Percentiles rank a stretch among this genome's conserved stretches.
Conservation (phyloP, 129 eudicot genomes). For the Pittosporum tobira region DNA sequence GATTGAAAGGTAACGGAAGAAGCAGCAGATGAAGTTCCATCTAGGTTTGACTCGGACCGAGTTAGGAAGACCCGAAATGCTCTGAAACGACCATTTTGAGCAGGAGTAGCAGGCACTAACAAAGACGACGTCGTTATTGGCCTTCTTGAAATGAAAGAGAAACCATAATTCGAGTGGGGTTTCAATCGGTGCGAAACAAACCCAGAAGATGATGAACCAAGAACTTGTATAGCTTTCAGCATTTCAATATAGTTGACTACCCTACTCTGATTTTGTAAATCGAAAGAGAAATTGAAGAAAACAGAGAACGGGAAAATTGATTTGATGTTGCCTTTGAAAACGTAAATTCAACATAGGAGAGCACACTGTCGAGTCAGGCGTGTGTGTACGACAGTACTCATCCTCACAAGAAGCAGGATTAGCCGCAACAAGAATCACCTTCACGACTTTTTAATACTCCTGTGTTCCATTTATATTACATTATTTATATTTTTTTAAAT, state of each 20-base stretch:
- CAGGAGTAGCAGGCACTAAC: constrained; percentile 9
- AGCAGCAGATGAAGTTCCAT: constrained; percentile 32
- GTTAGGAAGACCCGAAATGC: constrained; percentile 37
- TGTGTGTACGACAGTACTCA: too few relatives aligned
- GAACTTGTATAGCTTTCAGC: constrained; percentile 59
- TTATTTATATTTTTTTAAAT: too few relatives aligned
- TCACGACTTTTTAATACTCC: too few relatives aligned
- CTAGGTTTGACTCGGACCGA: constrained; percentile 44
- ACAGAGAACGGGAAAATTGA: too few relatives aligned
- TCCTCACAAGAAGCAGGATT: too few relatives aligned
- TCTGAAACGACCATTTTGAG: constrained; percentile 26
- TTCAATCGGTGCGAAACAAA: constrained; percentile 40
- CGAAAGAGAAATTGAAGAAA: too few relatives aligned
- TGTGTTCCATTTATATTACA: too few relatives aligned
- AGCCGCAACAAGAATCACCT: too few relatives aligned
- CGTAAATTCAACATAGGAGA: not conserved
- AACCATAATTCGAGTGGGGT: constrained; percentile 18
- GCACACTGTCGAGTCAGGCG: not conserved
- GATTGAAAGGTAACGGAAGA: constrained; percentile 22
- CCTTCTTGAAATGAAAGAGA: constrained; percentile 28
- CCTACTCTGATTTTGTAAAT: not conserved
- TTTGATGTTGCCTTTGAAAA: not conserved
- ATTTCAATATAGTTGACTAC: constrained; percentile 9
- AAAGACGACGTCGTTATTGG: not conserved
- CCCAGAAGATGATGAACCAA: constrained; percentile 47